Evolutionary conservation across 2,329 filamentous ascomycete genomes (phyloP).

Genomic region (Ceratocystis harringtonii): DNA sequence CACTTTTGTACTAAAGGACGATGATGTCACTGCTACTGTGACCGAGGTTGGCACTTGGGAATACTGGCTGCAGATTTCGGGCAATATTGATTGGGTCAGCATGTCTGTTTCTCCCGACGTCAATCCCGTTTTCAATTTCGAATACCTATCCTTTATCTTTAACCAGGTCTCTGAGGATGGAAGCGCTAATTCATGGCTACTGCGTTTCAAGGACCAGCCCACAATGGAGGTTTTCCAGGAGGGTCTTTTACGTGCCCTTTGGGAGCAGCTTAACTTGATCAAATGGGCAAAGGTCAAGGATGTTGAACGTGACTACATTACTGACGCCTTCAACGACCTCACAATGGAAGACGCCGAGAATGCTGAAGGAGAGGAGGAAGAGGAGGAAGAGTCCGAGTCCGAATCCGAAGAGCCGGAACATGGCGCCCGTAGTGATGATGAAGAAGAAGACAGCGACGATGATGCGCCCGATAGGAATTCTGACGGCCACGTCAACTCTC

Average conservation of each 20-base stretch:
- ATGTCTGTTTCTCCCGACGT: constrained; percentile 77
- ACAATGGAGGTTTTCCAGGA: constrained; percentile 79
- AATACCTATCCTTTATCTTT: constrained; percentile 98
- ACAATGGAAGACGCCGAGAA: constrained; percentile 64
- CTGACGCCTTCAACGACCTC: constrained; percentile 89
- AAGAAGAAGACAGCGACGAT: constrained; percentile 53
- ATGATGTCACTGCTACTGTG: constrained; percentile 60
- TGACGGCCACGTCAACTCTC: constrained; percentile 78
- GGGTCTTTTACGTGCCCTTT: constrained; percentile 85
- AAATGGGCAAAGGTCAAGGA: constrained; percentile 94
- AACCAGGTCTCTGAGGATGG: constrained; percentile 86
- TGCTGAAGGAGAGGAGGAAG: constrained; percentile 32
- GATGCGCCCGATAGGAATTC: constrained; percentile 52
- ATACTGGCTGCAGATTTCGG: constrained; percentile 84
- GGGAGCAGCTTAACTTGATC: constrained; percentile 87
- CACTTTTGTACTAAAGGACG: constrained; percentile 69
- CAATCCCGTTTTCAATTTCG: constrained; percentile 97
- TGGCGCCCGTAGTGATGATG: constrained; percentile 57
- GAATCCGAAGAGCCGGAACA: constrained; percentile 33
- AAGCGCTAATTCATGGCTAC: constrained; percentile 84
- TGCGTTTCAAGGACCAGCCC: constrained; percentile 75
- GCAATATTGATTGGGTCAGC: constrained; percentile 70
- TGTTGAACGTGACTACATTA: constrained; percentile 80
- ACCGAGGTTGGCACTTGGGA: constrained; percentile 81
- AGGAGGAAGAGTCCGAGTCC: constrained; percentile 40